Base-by-base conservation (phyloP, 768 basidiomycete species). In the Mycena sanguinolenta region DNA sequence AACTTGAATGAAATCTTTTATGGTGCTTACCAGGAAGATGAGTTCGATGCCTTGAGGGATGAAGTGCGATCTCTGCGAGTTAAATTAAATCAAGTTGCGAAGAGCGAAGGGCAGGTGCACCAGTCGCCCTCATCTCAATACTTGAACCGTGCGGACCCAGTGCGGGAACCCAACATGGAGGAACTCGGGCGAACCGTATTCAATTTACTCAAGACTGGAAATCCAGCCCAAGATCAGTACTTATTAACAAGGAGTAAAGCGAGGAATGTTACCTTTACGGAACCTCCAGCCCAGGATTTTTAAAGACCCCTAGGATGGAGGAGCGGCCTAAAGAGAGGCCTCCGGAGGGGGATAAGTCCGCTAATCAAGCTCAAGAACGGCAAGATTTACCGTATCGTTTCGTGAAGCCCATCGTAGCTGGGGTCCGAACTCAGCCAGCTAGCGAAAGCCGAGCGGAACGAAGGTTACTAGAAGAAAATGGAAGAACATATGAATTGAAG, bases 271-370 rank as follows among this genome's bases (percentile, higher is more conserved):
- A 25, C 4, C 0, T 16, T 42, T 27, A 17, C 27, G 5, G 16
- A 60, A 9, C 39, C 58, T 1, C 58, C 58, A 4, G 58, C 44
- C 10, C 58, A 60, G 58, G 58, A 60, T 60, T 60, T 60, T 60
- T 60, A n/a, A 32, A 46, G 27, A 23, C 58, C 58, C 10, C 58
- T 1, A 46, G 58, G 58, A 60, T n/a, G 19, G 58, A 60, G 58
- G 58, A 27, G 19, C 39, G 42, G 58, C 10, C 42, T 8, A 21
- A 21, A 16, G 19, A 2, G 17, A 60, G 19, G 58, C 58, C 58
- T 60, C 58, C 12, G 14, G 58, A 60, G 58, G 28, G 58, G 17
- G 27, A 60, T 30, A 21, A 30, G 10, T 2, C 28, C 28, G 17
- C 19, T 28, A 58, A 5, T 27, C 14, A 10, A 28, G 19, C 1